Base-by-base conservation (phyloP, 2,329 filamentous ascomycete genomes). In the Thermothelomyces thermophilus region DNA sequence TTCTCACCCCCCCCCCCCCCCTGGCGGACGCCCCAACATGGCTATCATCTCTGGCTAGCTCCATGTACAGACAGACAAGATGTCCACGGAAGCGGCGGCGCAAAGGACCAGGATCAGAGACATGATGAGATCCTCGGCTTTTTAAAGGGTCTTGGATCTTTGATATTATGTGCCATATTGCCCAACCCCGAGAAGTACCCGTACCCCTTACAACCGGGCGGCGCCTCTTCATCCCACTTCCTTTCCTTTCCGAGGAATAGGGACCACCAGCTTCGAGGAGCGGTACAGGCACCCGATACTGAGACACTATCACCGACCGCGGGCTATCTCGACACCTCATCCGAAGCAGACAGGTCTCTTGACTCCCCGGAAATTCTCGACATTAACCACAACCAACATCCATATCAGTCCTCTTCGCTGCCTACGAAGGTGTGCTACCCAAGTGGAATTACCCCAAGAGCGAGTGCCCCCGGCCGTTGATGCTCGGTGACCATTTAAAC, bases 401-500 rank as follows among this genome's bases (percentile, higher is more conserved):
- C 24, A 48, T 46, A 17, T 22, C 35, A 11, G 45, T 9, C 26
- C 41, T 37, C 31, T 44, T 31, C 46, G 33, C 48, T 30, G 11
- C 36, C n/a, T 36, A 35, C 30, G 9, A 20, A 39, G 51, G 40
- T 48, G 52, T 48, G 40, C 37, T 42, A 53, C 46, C 31, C 30
- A 49, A n/a, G n/a, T n/a, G 37, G 43, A 43, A 45, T 50, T 9
- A 26, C 30, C 35, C 41, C 48, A 53, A 56, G 59, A 56, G 56
- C 30, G 17, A 47, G 50, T 50, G 58, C 55, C 57, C 60, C 24
- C 63, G 64, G 61, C 62, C 61, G 51, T 44, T 34, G 43, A 50
- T 49, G 20, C 61, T 63, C 49, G 14, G 61, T 63, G 60, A 60
- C 65, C 64, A 63, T 62, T 64, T 60, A 64, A 56, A 47, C 55